Conservation (phyloP, 2,329 filamentous ascomycete genomes). For the Aspergillus sp. region DNA sequence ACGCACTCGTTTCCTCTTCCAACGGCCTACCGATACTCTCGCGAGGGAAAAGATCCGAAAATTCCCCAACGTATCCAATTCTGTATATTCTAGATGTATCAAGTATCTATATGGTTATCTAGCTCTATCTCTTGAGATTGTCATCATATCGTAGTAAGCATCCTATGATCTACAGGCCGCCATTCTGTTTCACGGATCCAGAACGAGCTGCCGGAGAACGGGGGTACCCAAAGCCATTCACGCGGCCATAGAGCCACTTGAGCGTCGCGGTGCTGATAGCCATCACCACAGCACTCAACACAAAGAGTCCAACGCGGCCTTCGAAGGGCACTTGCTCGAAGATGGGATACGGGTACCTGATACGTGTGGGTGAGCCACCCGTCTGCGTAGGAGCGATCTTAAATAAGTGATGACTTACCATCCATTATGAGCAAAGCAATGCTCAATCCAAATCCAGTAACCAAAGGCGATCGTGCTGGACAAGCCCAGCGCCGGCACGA, state of each 20-base stretch:
- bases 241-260: conserved; percentile 66
- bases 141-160: too few species aligned
- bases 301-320: conserved; percentile 69
- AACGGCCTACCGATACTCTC: background rate
- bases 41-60: background rate
- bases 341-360: conserved; percentile 82
- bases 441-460: conserved; percentile 66
- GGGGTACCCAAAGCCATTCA: conserved; percentile 38
- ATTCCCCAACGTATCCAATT: background rate
- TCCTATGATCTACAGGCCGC: conserved; percentile 16
- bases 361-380: conserved; percentile 4
- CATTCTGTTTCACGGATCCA: conserved; percentile 29
- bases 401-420: conserved; percentile 46
- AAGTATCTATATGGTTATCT: background rate
- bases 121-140: too few species aligned
- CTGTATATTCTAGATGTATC: background rate
- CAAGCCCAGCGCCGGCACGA: conserved; percentile 50
- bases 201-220: conserved; percentile 24
- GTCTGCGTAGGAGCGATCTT: too few species aligned
- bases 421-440: conserved; percentile 58
- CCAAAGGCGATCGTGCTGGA: conserved; percentile 54
- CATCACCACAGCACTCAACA: conserved; percentile 68
- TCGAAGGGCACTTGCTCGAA: conserved; percentile 67
- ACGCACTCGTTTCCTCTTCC: background rate
- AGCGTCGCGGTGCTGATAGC: conserved; percentile 66